phyloP scores from a whole-genome alignment of 371 early-diverging fungal species.

The Mycotypha africana region DNA sequence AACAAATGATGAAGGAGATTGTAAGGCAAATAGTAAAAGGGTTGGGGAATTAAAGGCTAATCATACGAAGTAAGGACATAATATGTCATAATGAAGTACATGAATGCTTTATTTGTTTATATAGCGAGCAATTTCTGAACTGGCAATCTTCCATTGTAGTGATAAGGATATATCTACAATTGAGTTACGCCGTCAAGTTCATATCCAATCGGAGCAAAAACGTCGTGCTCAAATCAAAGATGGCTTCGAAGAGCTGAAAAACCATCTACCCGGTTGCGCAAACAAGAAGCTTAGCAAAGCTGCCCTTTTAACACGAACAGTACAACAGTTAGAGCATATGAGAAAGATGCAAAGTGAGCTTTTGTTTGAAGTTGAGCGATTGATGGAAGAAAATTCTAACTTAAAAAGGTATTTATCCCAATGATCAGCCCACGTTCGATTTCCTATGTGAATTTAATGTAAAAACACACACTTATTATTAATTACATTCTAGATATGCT shows the following conservation, averaged over 20 bases:
- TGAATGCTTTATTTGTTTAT: neutral
- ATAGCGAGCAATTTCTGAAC: neutral
- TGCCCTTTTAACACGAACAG: constrained; percentile 25
- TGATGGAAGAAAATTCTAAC: constrained; percentile 22
- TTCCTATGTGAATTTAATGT: too few species aligned
- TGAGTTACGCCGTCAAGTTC: constrained; percentile 25
- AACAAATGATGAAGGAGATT: constrained; percentile 12
- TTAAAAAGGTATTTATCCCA: constrained; percentile 22
- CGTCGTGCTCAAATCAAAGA: constrained; percentile 27
- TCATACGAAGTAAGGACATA: constrained; percentile 3
- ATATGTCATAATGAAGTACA: constrained; percentile 1
- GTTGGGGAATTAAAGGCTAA: constrained; percentile 6
- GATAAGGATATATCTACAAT: constrained; percentile 10
- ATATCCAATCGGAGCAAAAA: constrained; percentile 32
- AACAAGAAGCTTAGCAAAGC: constrained; percentile 40
- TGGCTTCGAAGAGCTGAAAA: constrained; percentile 23
- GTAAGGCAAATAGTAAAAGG: neutral
- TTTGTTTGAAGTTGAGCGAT: constrained; percentile 20
- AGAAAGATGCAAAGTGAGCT: constrained; percentile 19
- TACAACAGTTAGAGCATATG: constrained; percentile 22
- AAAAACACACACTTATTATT: too few species aligned
- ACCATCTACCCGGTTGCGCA: constrained; percentile 20
- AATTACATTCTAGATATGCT: too few species aligned
- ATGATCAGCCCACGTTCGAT: too few species aligned
- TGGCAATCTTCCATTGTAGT: too few species aligned